Conservation (phyloP, 2,329 filamentous ascomycete genomes). For the Trichoderma oligosporum region DNA sequence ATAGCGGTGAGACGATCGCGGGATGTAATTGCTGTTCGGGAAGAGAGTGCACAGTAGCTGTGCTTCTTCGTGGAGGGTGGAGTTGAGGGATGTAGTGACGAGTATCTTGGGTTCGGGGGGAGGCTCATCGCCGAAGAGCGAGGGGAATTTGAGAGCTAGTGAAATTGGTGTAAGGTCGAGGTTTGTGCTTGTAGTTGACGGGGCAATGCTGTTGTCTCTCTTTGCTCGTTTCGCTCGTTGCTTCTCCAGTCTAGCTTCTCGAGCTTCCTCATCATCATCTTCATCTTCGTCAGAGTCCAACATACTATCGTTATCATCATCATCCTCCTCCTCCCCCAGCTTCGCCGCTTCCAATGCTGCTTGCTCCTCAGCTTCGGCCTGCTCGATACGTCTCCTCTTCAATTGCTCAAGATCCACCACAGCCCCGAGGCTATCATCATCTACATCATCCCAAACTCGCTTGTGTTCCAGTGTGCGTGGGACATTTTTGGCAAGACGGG, state of each 20-base stretch:
- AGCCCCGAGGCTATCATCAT: constrained; percentile 54
- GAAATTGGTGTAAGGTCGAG: constrained; percentile 60
- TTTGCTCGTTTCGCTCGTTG: constrained; percentile 44
- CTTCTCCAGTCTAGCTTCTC: constrained; percentile 40
- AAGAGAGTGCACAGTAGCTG: constrained; percentile 75
- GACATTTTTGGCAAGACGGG: constrained; percentile 72
- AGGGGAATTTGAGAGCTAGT: constrained; percentile 58
- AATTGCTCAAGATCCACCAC: constrained; percentile 57
- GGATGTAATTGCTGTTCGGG: constrained; percentile 83
- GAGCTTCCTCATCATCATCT: constrained; percentile 50
- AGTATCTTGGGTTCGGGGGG: constrained; percentile 75
- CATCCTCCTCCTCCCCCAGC: constrained; percentile 47
- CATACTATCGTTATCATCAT: constrained; percentile 74
- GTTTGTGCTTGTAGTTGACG: constrained; percentile 60
- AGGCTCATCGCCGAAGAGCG: constrained; percentile 57
- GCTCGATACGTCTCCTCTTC: constrained; percentile 54
- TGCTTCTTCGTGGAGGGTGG: constrained; percentile 80
- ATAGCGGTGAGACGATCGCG: constrained; percentile 76
- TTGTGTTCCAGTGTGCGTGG: constrained; percentile 81
- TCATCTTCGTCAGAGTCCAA: constrained; percentile 56
- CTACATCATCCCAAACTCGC: constrained; percentile 81
- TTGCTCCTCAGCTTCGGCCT: constrained; percentile 50
- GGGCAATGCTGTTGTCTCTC: constrained; percentile 50
- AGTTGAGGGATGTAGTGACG: constrained; percentile 86
- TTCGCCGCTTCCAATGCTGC: constrained; percentile 43